These are phyloP conservation scores for Sphagnum magellanicum DNA, from an alignment of 228 moss, liverwort and hornwort genomes.

Conservation along the genomic window DNA sequence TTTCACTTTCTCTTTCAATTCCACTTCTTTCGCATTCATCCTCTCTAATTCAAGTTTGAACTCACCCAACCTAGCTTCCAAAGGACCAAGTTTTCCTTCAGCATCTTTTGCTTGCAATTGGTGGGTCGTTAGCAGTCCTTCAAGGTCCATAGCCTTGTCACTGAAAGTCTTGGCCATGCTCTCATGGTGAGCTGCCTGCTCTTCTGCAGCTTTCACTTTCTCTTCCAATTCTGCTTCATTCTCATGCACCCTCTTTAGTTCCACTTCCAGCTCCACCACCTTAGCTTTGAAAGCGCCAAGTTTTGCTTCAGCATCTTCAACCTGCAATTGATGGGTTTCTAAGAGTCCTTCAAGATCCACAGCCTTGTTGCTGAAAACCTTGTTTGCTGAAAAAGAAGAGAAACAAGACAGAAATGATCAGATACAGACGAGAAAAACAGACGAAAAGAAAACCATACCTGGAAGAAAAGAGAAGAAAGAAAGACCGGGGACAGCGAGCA, in stretches of 20 bases:
- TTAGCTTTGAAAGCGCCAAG: neutral
- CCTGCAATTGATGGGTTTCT: neutral
- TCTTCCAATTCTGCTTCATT: conserved; percentile 8
- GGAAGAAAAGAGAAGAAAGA: too few species aligned
- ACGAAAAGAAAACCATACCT: too few species aligned
- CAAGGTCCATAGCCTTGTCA: conserved; percentile 22
- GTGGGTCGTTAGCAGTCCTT: conserved; percentile 21
- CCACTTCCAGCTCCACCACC: neutral
- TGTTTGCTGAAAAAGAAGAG: neutral
- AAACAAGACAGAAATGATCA: too few species aligned
- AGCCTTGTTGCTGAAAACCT: neutral
- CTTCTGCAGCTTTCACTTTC: conserved; percentile 27
- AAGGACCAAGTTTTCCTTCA: conserved; percentile 16
- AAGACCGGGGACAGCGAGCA: too few species aligned
- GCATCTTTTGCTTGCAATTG: conserved; percentile 10
- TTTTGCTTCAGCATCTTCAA: neutral
- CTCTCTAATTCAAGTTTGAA: conserved; percentile 30
- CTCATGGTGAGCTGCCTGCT: conserved; percentile 27
- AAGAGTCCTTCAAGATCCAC: neutral
- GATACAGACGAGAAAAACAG: too few species aligned
- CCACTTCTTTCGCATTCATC: conserved; percentile 19
- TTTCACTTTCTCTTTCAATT: conserved; percentile 26
- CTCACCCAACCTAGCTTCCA: conserved; percentile 10
- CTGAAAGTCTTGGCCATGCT: conserved; percentile 21
- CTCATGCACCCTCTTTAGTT: neutral